Percentiles rank a stretch among this genome's conserved stretches.
Conservation (phyloP, 202 grass and related monocot genomes). For the Sporobolus alterniflorus region DNA sequence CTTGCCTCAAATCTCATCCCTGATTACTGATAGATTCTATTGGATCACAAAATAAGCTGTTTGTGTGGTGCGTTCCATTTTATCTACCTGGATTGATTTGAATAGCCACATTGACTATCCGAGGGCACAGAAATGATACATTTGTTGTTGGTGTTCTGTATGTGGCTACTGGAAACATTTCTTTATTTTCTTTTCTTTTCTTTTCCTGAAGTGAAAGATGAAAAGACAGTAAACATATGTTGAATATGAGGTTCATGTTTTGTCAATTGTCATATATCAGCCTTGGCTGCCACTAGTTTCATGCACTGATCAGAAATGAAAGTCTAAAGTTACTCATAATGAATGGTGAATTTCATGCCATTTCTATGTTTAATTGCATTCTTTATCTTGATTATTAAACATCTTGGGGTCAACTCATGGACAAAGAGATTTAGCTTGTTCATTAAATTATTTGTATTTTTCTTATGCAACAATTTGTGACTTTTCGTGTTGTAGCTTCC, state of each 20-base stretch:
- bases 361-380: conserved; percentile 1
- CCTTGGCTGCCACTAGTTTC: background rate
- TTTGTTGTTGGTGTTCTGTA: conserved; percentile 29
- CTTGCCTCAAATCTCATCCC: conserved; percentile 34
- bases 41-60: conserved; percentile 38
- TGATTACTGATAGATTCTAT: conserved; percentile 28
- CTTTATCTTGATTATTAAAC: background rate
- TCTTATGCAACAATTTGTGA: background rate
- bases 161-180: background rate
- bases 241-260: background rate
- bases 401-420: background rate
- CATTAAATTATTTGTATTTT: background rate
- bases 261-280: background rate
- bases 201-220: background rate
- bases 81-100: conserved; percentile 2
- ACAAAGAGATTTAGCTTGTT: background rate
- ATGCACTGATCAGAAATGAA: background rate
- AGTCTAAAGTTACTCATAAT: background rate
- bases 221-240: background rate
- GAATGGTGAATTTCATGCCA: background rate
- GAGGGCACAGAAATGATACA: background rate
- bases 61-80: background rate
- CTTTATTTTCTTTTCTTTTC: background rate
- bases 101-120: background rate
- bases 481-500: background rate